Percentiles rank a stretch among this genome's conserved stretches.
Conservation (phyloP, 2,329 filamentous ascomycete species). For the Akanthomyces muscarius region DNA sequence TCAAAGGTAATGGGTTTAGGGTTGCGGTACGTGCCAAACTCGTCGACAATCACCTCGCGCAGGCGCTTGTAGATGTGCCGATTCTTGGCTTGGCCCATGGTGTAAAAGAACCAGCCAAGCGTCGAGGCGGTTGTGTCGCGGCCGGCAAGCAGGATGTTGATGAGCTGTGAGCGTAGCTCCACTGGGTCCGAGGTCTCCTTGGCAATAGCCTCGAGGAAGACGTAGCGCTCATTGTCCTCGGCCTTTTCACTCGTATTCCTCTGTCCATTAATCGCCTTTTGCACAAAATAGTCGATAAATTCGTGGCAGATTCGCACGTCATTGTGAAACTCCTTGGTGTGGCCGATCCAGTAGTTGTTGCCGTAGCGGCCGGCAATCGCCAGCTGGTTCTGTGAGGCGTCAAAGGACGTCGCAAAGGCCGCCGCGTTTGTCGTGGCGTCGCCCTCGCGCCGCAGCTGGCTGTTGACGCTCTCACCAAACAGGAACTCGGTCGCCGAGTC, state of each 20-base stretch:
- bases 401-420: slow-evolving; percentile 32
- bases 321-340: slow-evolving; percentile 55
- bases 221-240: slow-evolving; percentile 23
- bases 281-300: slow-evolving; percentile 67
- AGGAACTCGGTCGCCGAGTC: slow-evolving; percentile 53
- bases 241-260: slow-evolving; percentile 22
- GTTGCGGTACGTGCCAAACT: slow-evolving; percentile 46
- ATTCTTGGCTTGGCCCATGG: slow-evolving; percentile 35
- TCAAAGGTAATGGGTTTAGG: slow-evolving; percentile 27
- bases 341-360: slow-evolving; percentile 42
- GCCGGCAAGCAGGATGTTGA: slow-evolving; percentile 44
- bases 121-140: slow-evolving; percentile 52
- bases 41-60: slow-evolving; percentile 35
- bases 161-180: slow-evolving; percentile 28
- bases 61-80: slow-evolving; percentile 39
- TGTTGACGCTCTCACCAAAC: slow-evolving; percentile 53
- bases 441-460: slow-evolving; percentile 27
- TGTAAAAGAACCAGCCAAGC: slow-evolving; percentile 45
- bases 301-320: slow-evolving; percentile 62
- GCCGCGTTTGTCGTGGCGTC: slow-evolving; percentile 15
- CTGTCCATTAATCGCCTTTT: slow-evolving; percentile 41
- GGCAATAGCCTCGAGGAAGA: slow-evolving; percentile 31
- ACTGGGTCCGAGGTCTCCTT: slow-evolving; percentile 30
- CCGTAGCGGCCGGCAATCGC: slow-evolving; percentile 48
- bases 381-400: slow-evolving; percentile 39